Evolutionary conservation across 2,329 filamentous ascomycete species (phyloP).

Genomic region (Botrytis medusae): DNA sequence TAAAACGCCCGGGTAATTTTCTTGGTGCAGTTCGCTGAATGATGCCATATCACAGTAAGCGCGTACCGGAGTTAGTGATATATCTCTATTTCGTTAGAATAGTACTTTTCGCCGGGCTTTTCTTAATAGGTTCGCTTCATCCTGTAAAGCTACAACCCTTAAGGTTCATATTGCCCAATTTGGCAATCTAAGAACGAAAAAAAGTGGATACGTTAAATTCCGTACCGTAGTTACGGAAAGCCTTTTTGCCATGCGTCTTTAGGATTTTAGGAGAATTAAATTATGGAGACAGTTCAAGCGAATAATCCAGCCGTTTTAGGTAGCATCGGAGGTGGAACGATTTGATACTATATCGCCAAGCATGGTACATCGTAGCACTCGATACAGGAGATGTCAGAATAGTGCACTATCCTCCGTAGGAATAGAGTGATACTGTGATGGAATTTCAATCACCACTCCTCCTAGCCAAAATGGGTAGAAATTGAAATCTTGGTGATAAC

Average conservation of each 20-base stretch:
- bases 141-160: neutral
- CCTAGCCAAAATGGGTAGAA: neutral
- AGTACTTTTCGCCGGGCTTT: neutral
- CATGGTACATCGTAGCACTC: neutral
- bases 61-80: neutral
- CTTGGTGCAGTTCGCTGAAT: neutral
- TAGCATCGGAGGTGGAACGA: neutral
- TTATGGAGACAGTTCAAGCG: neutral
- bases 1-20: neutral
- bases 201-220: neutral
- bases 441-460: neutral
- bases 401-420: neutral
- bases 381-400: neutral
- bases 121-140: neutral
- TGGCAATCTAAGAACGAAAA: neutral
- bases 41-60: neutral
- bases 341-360: neutral
- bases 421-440: neutral
- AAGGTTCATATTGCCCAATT: neutral
- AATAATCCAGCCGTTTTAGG: slow-evolving; percentile 1
- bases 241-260: neutral
- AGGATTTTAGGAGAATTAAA: neutral
- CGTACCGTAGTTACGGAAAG: neutral
- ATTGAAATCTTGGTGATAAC: neutral
- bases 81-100: neutral